Conservation (phyloP, 208 protist species). For the Histomonas meleagridis region DNA sequence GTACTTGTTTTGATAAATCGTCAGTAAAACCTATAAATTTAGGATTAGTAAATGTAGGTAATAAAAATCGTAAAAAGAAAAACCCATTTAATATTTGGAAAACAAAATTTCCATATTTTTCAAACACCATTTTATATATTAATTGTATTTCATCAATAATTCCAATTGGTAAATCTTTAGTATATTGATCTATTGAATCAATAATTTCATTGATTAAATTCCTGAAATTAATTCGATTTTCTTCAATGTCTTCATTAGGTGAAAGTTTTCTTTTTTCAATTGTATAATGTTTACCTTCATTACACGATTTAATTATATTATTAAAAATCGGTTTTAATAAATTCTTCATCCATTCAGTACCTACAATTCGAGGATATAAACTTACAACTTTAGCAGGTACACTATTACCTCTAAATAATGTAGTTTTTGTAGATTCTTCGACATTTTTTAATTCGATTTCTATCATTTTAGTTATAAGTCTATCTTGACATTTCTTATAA, state of each 20-base stretch:
- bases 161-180: background rate
- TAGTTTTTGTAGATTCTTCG: background rate
- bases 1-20: too few relatives aligned
- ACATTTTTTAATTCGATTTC: background rate
- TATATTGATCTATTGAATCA: background rate
- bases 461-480: background rate
- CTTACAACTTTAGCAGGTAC: background rate
- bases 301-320: background rate
- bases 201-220: background rate
- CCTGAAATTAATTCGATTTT: conserved; percentile 17
- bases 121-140: background rate
- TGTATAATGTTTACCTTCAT: background rate
- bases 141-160: background rate
- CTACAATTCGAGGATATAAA: background rate
- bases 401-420: conserved; percentile 20
- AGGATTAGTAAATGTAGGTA: background rate
- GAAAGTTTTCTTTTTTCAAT: background rate
- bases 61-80: background rate
- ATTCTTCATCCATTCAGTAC: background rate
- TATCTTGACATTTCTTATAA: too few relatives aligned
- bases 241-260: background rate
- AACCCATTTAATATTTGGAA: background rate
- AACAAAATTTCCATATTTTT: background rate
- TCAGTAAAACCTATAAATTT: background rate
- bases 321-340: background rate